phyloP scores from a whole-genome alignment of 2,329 filamentous ascomycete genomes.

The Pestalotiopsis sp. region DNA sequence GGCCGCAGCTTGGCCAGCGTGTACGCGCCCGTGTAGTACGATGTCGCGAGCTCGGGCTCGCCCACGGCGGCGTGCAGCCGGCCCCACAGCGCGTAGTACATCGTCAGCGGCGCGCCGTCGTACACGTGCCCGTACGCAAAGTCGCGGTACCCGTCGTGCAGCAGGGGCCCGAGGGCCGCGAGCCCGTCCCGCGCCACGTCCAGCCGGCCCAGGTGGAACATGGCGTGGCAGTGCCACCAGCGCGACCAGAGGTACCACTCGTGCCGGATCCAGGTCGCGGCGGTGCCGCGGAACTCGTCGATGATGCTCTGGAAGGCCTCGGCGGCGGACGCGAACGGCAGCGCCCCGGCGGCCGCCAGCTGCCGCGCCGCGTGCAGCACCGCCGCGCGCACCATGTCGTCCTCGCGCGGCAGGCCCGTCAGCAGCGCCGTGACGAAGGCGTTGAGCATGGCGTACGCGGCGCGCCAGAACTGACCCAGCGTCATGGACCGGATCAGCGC shows the following conservation, averaged over 20 bases:
- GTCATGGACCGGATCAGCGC: not conserved
- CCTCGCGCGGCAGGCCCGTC: not conserved
- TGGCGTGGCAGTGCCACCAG: not conserved
- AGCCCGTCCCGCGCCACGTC: not conserved
- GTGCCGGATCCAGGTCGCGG: not conserved
- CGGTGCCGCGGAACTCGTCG: not conserved
- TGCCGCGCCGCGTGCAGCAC: not conserved
- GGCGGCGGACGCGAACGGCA: not conserved
- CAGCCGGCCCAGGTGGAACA: not conserved
- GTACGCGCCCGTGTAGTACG: not conserved
- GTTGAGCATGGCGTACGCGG: not conserved
- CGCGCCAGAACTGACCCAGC: not conserved
- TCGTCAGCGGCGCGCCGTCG: not conserved
- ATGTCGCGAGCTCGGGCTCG: not conserved
- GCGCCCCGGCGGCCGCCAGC: not conserved
- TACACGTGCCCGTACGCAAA: not conserved
- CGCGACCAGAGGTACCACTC: not conserved
- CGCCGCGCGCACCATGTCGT: not conserved
- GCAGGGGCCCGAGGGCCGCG: not conserved
- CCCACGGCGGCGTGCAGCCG: not conserved
- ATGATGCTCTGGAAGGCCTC: not conserved
- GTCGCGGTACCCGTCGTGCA: not conserved
- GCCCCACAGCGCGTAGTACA: not conserved
- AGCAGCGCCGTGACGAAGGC: not conserved
- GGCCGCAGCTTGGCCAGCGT: not conserved